phyloP scores from a whole-genome alignment of 306 rosid species.

The Alnus glutinosa region DNA sequence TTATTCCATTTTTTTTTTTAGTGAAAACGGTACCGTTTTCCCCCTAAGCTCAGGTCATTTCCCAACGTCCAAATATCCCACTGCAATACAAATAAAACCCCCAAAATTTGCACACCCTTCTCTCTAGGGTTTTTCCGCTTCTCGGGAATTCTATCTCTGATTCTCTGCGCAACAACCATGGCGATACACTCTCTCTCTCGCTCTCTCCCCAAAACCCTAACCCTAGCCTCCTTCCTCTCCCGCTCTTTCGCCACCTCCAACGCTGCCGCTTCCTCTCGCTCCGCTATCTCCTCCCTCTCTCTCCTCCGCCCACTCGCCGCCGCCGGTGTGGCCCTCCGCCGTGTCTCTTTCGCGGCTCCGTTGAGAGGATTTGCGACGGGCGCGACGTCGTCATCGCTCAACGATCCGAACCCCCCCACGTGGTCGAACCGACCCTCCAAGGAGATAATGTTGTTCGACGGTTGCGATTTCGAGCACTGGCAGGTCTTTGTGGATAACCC shows the following conservation, averaged over 20 bases:
- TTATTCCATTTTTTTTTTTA: no score
- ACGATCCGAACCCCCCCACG: constrained; percentile 77
- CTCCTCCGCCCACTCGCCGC: constrained; percentile 69
- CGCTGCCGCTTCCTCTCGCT: constrained; percentile 10
- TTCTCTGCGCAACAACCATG: constrained; percentile 39
- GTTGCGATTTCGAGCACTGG: constrained; percentile 98
- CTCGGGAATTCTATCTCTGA: background rate
- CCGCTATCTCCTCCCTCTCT: constrained; percentile 39
- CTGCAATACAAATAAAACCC: background rate
- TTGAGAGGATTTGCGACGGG: constrained; percentile 60
- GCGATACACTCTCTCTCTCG: constrained; percentile 63
- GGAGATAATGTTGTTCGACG: constrained; percentile 90
- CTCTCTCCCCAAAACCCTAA: constrained; percentile 46
- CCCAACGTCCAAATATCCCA: background rate
- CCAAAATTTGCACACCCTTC: background rate
- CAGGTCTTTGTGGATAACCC: constrained; percentile 91
- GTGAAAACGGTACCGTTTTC: no score
- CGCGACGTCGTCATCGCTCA: constrained; percentile 81
- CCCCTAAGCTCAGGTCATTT: background rate
- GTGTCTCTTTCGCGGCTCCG: constrained; percentile 22
- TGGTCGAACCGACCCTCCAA: constrained; percentile 94
- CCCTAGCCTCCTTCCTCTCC: constrained; percentile 37
- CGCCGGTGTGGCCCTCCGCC: constrained; percentile 19
- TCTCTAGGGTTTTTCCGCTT: constrained; percentile 38
- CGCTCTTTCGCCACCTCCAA: constrained; percentile 39